Conservation (phyloP, 371 early-diverging fungal species). For the Mortierella sp. region DNA sequence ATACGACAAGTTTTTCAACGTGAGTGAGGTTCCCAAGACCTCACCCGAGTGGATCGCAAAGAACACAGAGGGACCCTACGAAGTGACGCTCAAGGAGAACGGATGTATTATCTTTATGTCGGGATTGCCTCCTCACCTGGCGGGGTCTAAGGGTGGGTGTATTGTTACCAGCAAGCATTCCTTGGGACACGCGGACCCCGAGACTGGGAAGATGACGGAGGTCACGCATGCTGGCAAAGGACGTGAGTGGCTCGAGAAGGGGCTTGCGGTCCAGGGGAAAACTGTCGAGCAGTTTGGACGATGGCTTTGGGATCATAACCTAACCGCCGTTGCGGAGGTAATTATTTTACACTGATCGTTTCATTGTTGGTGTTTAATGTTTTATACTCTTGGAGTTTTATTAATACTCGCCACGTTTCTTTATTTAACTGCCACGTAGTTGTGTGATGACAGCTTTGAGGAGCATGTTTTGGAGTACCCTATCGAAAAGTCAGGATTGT, state of each 20-base stretch:
- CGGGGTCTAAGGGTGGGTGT: slow-evolving; percentile 63
- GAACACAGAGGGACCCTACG: slow-evolving; percentile 87
- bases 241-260: slow-evolving; percentile 82
- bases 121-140: slow-evolving; percentile 67
- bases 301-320: slow-evolving; percentile 77
- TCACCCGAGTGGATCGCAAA: slow-evolving; percentile 62
- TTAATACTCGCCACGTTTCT: neutral
- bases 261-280: slow-evolving; percentile 68
- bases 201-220: slow-evolving; percentile 27
- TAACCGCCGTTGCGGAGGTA: slow-evolving; percentile 92
- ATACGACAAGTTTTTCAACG: slow-evolving; percentile 97
- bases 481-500: slow-evolving; percentile 83
- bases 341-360: neutral
- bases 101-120: slow-evolving; percentile 95
- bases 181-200: slow-evolving; percentile 55
- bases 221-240: slow-evolving; percentile 80
- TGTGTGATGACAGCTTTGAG: slow-evolving; percentile 96
- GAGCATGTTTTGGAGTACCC: slow-evolving; percentile 94
- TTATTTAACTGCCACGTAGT: slow-evolving; percentile 59
- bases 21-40: slow-evolving; percentile 73
- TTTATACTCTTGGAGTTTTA: no score
- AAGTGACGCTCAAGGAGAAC: slow-evolving; percentile 95
- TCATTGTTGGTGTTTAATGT: neutral
- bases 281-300: slow-evolving; percentile 77
- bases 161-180: slow-evolving; percentile 94